Evolutionary conservation across 495 filamentous ascomycete species (phyloP), one percentile per base, ranked within the genome.

Genomic region (Aspergillus haitiensis): DNA sequence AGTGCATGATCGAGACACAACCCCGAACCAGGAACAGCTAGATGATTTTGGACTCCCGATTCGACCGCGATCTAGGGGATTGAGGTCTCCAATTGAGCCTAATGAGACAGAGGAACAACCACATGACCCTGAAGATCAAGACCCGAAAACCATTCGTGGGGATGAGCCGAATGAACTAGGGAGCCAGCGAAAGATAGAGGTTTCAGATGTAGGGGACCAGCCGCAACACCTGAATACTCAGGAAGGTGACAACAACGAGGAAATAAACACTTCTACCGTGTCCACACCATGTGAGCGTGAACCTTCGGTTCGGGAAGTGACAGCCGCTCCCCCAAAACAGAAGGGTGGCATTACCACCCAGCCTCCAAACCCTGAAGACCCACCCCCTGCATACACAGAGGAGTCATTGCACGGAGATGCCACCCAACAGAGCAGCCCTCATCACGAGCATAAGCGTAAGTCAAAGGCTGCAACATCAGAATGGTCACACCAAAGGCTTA

Each of bases 401-500:
- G 62, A 67, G 6, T 50, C 66, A 56, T 6, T 32, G 8, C 33
- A 48, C n/a, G 40, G 60, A 27, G 45, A 52, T 10, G 8, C 54
- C 8, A 54, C 37, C 10, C 31, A 57, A 16, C 10, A 62, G n/a
- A 15, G 56, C 18, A 49, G 65, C 2, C 52, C 65, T 37, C 67
- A 60, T 31, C 42, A 52, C 27, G 63, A 64, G 8, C 64, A 64
- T 0, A 63, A 72, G 58, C 52, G 64, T 18, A 60, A 52, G 15
- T 57, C 59, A 11, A 36, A 56, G 10, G 63, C 70, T 36, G 72
- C 86, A 11, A 60, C 52, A 33, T 97, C 93, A 5, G 90, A 93
- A 75, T 97, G 88, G 84, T 97, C 93, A 4, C 94, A 98, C 68
- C 93, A 97, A 75, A 85, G 88, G 61, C 78, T 95, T 11, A 82